Percentiles rank a stretch among this genome's conserved stretches.
These are phyloP conservation scores for Suhomyces wounanorum DNA, from an alignment of 1,139 yeast genomes.

Conservation along the genomic window DNA sequence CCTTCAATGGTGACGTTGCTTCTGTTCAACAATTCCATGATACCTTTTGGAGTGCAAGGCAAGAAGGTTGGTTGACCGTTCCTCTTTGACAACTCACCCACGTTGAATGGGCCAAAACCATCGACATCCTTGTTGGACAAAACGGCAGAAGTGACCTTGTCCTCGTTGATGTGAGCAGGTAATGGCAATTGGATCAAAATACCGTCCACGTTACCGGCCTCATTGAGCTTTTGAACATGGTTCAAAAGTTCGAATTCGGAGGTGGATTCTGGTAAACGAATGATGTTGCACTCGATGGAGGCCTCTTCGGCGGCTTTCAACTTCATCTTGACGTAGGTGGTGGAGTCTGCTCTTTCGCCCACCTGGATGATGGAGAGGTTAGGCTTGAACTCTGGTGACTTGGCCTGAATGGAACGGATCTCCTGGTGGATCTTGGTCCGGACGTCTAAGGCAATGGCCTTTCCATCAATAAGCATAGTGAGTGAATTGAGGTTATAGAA, in stretches of 20 bases:
- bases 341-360: constrained; percentile 86
- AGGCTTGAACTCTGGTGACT: constrained; percentile 69
- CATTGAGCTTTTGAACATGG: constrained; percentile 64
- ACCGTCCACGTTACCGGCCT: constrained; percentile 75
- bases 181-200: constrained; percentile 89
- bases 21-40: constrained; percentile 71
- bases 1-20: constrained; percentile 69
- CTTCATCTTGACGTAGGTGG: constrained; percentile 95
- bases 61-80: constrained; percentile 83
- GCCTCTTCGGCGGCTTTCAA: constrained; percentile 89
- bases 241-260: constrained; percentile 61
- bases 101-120: constrained; percentile 88
- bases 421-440: constrained; percentile 55
- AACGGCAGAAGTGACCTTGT: constrained; percentile 75
- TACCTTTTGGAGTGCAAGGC: constrained; percentile 98
- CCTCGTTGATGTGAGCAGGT: constrained; percentile 80
- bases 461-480: constrained; percentile 60
- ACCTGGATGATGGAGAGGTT: constrained; percentile 84
- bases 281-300: constrained; percentile 67
- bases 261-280: constrained; percentile 64
- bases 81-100: constrained; percentile 89
- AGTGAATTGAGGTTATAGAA: background rate
- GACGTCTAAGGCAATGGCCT: constrained; percentile 61
- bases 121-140: constrained; percentile 86
- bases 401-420: constrained; percentile 54